A percentile compares a stretch with the other conserved stretches of the same genome.
phyloP scores from a whole-genome alignment of 1,139 yeast species.

The Casaregolazyma lundiana region DNA sequence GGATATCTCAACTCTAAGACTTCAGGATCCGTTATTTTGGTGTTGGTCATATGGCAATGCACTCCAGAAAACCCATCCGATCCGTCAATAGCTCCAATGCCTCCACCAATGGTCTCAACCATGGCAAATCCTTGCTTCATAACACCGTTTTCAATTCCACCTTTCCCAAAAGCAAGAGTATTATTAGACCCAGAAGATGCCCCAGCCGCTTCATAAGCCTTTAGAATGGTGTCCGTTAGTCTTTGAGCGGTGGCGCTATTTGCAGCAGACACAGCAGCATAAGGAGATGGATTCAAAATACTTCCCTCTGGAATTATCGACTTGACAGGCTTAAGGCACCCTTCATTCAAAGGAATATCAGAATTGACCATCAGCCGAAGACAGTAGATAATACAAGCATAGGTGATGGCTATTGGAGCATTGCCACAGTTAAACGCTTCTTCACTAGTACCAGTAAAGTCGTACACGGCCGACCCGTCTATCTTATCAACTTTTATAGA shows the following conservation, averaged over 20 bases:
- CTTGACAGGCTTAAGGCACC: constrained; percentile 58
- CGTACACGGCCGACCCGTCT: constrained; percentile 38
- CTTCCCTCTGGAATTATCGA: constrained; percentile 56
- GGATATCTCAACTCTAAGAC: constrained; percentile 28
- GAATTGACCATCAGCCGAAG: constrained; percentile 56
- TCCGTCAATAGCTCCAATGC: constrained; percentile 33
- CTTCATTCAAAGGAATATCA: constrained; percentile 64
- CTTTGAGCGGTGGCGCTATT: constrained; percentile 66
- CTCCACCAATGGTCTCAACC: constrained; percentile 32
- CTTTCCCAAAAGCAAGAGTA: constrained; percentile 44
- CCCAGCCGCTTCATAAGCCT: constrained; percentile 59
- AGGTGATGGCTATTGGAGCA: constrained; percentile 24
- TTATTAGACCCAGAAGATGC: constrained; percentile 54
- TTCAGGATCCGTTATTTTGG: constrained; percentile 30
- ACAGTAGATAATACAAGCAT: constrained; percentile 59
- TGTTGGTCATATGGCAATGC: constrained; percentile 31
- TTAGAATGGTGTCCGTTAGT: constrained; percentile 58
- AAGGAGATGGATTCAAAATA: constrained; percentile 52
- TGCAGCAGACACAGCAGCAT: constrained; percentile 70
- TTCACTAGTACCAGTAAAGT: constrained; percentile 43
- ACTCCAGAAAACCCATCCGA: constrained; percentile 32
- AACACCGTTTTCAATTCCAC: constrained; percentile 27
- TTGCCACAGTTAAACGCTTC: constrained; percentile 41
- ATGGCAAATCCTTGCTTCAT: constrained; percentile 27
- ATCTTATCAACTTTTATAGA: constrained; percentile 33